Percentiles rank a stretch among this genome's conserved stretches.
Evolutionary conservation across 495 filamentous ascomycete genomes (phyloP).

Genomic region (Aspergillus baeticus): DNA sequence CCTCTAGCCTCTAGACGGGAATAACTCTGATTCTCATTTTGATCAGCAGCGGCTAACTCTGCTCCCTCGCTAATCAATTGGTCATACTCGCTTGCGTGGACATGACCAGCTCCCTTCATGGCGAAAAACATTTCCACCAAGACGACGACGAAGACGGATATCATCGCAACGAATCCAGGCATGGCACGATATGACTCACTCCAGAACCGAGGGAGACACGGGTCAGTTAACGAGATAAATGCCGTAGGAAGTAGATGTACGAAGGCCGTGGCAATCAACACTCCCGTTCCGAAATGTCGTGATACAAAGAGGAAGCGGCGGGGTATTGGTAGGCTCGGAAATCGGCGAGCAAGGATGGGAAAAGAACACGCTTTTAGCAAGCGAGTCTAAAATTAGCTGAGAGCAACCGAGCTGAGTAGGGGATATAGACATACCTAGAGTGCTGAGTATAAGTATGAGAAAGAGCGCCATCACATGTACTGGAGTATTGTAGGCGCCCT

Average conservation of each 20-base stretch:
- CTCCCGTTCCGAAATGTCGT: conserved; percentile 83
- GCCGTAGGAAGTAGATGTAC: conserved; percentile 83
- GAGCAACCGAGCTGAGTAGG: neutral
- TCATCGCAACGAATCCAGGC: conserved; percentile 76
- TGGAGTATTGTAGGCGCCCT: conserved; percentile 62
- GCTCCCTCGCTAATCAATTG: conserved; percentile 36
- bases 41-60: conserved; percentile 22
- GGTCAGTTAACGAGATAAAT: conserved; percentile 75
- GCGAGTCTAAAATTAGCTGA: neutral
- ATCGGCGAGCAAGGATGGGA: conserved; percentile 52
- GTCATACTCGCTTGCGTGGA: conserved; percentile 48
- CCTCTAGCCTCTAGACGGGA: conserved; percentile 22
- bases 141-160: conserved; percentile 71
- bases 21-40: conserved; percentile 20
- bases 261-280: conserved; percentile 86
- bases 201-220: conserved; percentile 75
- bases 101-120: conserved; percentile 50
- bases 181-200: conserved; percentile 71
- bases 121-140: conserved; percentile 75
- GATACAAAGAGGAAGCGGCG: conserved; percentile 67
- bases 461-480: conserved; percentile 77
- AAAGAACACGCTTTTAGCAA: conserved; percentile 48
- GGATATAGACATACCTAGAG: conserved; percentile 53
- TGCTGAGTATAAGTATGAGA: conserved; percentile 70
- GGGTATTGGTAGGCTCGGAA: conserved; percentile 46